Conservation (phyloP, 495 filamentous ascomycete species). For the Neurospora cerealis region DNA sequence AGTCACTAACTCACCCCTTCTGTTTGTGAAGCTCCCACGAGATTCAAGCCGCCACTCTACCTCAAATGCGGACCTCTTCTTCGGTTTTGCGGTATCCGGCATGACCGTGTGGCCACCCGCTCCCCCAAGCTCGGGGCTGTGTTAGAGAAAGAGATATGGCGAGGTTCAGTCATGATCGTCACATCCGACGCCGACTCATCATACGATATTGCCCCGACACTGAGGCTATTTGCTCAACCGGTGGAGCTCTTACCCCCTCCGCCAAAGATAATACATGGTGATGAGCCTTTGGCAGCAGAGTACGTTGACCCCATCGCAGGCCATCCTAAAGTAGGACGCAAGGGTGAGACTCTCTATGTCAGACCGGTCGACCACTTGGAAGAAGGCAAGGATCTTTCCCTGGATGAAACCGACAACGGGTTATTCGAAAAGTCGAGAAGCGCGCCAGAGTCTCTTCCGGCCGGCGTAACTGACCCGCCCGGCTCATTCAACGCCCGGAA, state of each 20-base stretch:
- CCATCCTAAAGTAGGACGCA: conserved; percentile 68
- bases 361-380: conserved; percentile 74
- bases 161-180: conserved; percentile 89
- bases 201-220: conserved; percentile 64
- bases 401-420: conserved; percentile 66
- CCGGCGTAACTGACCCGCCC: conserved; percentile 26
- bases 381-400: conserved; percentile 62
- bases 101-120: conserved; percentile 32
- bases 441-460: conserved; percentile 23
- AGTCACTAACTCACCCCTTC: conserved; percentile 3
- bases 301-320: conserved; percentile 87
- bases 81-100: conserved; percentile 74
- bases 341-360: conserved; percentile 72
- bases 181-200: conserved; percentile 72
- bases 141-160: conserved; percentile 68
- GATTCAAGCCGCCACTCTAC: conserved; percentile 73
- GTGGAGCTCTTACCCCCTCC: conserved; percentile 80
- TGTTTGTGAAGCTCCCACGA: conserved; percentile 41
- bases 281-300: conserved; percentile 59
- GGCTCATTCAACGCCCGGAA: conserved; percentile 38
- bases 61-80: conserved; percentile 85
- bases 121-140: conserved; percentile 24
- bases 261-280: conserved; percentile 53
- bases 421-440: conserved; percentile 54
- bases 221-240: conserved; percentile 78